Evolutionary conservation across 2,329 filamentous ascomycete genomes (phyloP).

Genomic region (Chaetomiaceae sp.): DNA sequence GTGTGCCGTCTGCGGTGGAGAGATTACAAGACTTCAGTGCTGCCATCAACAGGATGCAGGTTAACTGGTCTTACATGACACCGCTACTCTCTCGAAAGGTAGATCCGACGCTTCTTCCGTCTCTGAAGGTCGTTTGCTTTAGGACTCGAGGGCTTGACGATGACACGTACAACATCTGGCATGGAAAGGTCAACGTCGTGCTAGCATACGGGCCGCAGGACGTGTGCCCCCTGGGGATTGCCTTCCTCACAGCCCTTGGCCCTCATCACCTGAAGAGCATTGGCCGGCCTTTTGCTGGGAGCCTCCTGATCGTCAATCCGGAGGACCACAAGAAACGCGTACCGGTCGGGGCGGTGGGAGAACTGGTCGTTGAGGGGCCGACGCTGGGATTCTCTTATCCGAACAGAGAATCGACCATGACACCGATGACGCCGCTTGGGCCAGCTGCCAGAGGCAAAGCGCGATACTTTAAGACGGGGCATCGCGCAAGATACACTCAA

Average conservation of each 20-base stretch:
- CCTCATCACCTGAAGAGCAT: conserved; percentile 40
- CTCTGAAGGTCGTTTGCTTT: conserved; percentile 41
- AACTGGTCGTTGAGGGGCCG: conserved; percentile 57
- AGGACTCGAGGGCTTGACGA: conserved; percentile 47
- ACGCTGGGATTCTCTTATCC: conserved; percentile 41
- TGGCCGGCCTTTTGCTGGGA: conserved; percentile 45
- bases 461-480: conserved; percentile 47
- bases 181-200: conserved; percentile 42
- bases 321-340: conserved; percentile 48
- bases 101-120: conserved; percentile 35
- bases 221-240: conserved; percentile 48
- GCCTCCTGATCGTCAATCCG: conserved; percentile 50
- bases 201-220: conserved; percentile 50
- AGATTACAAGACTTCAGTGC: conserved; percentile 46
- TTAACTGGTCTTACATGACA: conserved; percentile 53
- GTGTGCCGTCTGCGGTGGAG: conserved; percentile 50
- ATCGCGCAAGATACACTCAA: conserved; percentile 47
- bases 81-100: conserved; percentile 52
- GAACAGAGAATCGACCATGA: conserved; percentile 29
- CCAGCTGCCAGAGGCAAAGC: conserved; percentile 29
- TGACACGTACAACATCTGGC: conserved; percentile 46
- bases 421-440: conserved; percentile 23
- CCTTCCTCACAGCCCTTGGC: conserved; percentile 41
- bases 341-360: conserved; percentile 52
- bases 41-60: conserved; percentile 47